phyloP scores from a whole-genome alignment of 2,329 filamentous ascomycete species.

The Colletotrichum sojae region DNA sequence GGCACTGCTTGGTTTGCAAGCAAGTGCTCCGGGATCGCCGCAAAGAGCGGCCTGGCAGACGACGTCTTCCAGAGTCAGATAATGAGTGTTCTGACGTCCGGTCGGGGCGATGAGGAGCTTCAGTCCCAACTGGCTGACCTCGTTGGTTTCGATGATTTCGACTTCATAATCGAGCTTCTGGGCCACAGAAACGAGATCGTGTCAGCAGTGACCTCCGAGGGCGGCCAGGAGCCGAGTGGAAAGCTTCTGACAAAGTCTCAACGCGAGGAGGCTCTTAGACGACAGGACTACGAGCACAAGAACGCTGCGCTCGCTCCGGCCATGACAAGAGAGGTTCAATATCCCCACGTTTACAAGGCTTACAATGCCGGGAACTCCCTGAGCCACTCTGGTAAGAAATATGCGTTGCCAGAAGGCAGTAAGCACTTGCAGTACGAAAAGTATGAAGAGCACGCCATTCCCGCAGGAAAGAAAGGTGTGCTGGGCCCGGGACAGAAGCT shows the following conservation, averaged over 20 bases:
- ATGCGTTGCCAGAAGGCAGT: slow-evolving; percentile 83
- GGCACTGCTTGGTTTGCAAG: slow-evolving; percentile 78
- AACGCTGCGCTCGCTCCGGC: slow-evolving; percentile 77
- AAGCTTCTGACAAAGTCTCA: slow-evolving; percentile 82
- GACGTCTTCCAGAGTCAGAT: slow-evolving; percentile 85
- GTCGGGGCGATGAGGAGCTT: slow-evolving; percentile 84
- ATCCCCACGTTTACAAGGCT: slow-evolving; percentile 93
- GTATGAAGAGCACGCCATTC: slow-evolving; percentile 92
- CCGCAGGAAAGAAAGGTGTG: slow-evolving; percentile 83
- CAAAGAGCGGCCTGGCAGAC: slow-evolving; percentile 76
- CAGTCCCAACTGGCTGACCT: slow-evolving; percentile 92
- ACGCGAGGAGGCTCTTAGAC: slow-evolving; percentile 82
- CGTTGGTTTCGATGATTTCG: slow-evolving; percentile 92
- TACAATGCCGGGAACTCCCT: slow-evolving; percentile 90
- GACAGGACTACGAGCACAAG: slow-evolving; percentile 88
- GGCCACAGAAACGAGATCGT: slow-evolving; percentile 80
- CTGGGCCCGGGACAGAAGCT: slow-evolving; percentile 81
- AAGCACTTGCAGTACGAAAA: slow-evolving; percentile 78
- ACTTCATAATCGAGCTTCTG: slow-evolving; percentile 93
- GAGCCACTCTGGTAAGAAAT: slow-evolving; percentile 84
- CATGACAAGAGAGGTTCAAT: slow-evolving; percentile 80
- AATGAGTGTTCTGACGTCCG: slow-evolving; percentile 78
- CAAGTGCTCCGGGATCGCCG: slow-evolving; percentile 78
- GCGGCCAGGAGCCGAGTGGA: slow-evolving; percentile 52
- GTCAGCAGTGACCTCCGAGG: slow-evolving; percentile 56